Conservation (phyloP, 768 basidiomycete species). For the Tulasnella sp. region DNA sequence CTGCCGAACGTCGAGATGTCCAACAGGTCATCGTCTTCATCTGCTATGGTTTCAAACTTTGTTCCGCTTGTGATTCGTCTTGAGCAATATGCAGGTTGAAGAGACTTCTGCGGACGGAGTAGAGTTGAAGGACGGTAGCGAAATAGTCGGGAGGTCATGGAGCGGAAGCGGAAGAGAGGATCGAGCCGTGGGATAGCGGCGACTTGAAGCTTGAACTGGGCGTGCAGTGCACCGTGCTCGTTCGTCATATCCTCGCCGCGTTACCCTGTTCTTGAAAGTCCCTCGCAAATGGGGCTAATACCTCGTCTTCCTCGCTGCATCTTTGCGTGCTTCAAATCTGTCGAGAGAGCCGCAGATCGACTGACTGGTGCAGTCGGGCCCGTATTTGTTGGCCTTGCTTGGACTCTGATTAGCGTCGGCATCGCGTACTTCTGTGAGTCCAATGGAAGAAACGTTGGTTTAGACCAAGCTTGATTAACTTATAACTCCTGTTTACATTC, state of each 20-base stretch:
- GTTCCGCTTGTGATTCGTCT: neutral
- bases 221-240: neutral
- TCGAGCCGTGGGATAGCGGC: neutral
- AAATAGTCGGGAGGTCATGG: neutral
- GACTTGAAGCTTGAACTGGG: neutral
- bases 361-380: slow-evolving; percentile 88
- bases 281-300: neutral
- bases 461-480: neutral
- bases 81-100: neutral
- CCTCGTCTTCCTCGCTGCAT: slow-evolving; percentile 20
- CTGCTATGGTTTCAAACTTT: neutral
- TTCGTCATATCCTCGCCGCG: neutral
- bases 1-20: slow-evolving; percentile 12
- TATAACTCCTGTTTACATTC: neutral
- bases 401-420: slow-evolving; percentile 56
- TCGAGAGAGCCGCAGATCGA: slow-evolving; percentile 66
- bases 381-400: slow-evolving; percentile 74
- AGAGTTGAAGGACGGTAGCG: neutral
- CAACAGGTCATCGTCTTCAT: neutral
- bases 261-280: neutral
- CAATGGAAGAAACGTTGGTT: neutral
- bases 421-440: slow-evolving; percentile 70
- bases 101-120: neutral
- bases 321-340: slow-evolving; percentile 48
- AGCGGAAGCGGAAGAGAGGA: neutral